Conservation (phyloP, 2,329 filamentous ascomycete genomes). For the Elsinoe arachidis region DNA sequence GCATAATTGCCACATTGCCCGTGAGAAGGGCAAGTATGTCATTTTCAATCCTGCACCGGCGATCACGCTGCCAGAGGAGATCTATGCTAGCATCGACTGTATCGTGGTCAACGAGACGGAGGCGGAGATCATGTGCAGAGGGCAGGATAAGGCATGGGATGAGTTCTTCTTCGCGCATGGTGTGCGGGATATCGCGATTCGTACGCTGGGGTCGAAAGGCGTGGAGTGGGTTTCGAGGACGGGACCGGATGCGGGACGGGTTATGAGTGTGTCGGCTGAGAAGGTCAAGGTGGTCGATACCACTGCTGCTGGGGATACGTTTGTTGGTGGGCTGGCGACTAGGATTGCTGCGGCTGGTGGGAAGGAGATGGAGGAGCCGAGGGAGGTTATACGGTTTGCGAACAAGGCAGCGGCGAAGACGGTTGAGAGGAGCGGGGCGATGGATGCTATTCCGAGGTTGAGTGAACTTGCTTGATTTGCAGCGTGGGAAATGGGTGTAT, state of each 20-base stretch:
- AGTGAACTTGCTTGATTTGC: conserved; percentile 37
- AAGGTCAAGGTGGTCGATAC: conserved; percentile 81
- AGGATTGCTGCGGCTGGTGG: conserved; percentile 51
- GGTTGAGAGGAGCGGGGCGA: conserved; percentile 57
- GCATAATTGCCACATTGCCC: conserved; percentile 25
- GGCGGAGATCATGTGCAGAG: conserved; percentile 60
- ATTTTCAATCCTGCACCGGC: conserved; percentile 79
- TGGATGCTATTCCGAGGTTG: conserved; percentile 58
- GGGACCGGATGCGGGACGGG: neutral
- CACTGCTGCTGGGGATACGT: conserved; percentile 89
- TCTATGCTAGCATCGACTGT: conserved; percentile 62
- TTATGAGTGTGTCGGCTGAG: conserved; percentile 40
- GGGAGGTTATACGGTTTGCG: conserved; percentile 51
- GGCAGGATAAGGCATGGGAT: conserved; percentile 28
- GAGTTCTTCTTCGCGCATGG: conserved; percentile 57
- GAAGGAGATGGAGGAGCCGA: conserved; percentile 38
- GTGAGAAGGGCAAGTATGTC: conserved; percentile 33
- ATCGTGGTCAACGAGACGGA: conserved; percentile 89
- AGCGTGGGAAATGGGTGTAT: neutral
- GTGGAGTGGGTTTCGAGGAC: conserved; percentile 48
- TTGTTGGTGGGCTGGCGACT: conserved; percentile 80
- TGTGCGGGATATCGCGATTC: conserved; percentile 67
- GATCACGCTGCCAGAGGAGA: conserved; percentile 54
- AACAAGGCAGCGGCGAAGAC: conserved; percentile 56
- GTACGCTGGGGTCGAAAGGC: conserved; percentile 78